Base-by-base conservation (phyloP, 768 basidiomycete species). In the Lactifluus volemus region DNA sequence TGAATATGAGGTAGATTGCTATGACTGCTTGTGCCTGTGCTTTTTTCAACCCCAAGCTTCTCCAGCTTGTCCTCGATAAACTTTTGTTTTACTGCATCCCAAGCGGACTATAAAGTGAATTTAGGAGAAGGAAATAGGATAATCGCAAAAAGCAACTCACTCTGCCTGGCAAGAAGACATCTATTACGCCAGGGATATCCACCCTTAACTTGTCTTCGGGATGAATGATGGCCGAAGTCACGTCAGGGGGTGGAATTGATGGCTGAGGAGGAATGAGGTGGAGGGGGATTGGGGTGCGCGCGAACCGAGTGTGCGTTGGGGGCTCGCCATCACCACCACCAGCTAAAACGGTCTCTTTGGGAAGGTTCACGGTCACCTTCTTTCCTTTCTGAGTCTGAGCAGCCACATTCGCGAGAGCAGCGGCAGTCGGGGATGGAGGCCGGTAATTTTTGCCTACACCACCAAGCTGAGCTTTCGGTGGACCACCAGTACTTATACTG, bases 401-500 rank as follows among this genome's bases (percentile, higher is more conserved):
- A 38, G 61, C 44, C n/a, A 45, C 49, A 25, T 48, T 50, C 10
- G 56, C 58, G 32, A 56, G 63, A 54, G 67, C 69, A 32, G 77
- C 72, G 1, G 73, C 49, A 4, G 69, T 65, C 5, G 82, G 78
- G 6, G 83, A 79, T 60, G 87, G 73, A 11, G 89, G 88, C 70
- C 84, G 88, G 53, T 84, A 78, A 73, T 88, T 92, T 49, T 87
- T 81, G 49, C 83, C 81, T 12, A 87, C 89, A 0, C 91, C 91
- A 17, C 91, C 91, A 2, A 93, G 74, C 0, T 84, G 80, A 0
- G 91, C 91, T 71, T 92, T 93, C 9, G 91, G 91, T n/a, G 91
- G 91, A 7, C 91, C 91, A 12, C 91, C 91, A 45, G 88, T 82
- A 69, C 85, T 89, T 48, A 86, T 64, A 64, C 80, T 81, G 15